These are phyloP conservation scores for Pyracantha coccinea DNA, from an alignment of 331 rosid species.

Conservation along the genomic window DNA sequence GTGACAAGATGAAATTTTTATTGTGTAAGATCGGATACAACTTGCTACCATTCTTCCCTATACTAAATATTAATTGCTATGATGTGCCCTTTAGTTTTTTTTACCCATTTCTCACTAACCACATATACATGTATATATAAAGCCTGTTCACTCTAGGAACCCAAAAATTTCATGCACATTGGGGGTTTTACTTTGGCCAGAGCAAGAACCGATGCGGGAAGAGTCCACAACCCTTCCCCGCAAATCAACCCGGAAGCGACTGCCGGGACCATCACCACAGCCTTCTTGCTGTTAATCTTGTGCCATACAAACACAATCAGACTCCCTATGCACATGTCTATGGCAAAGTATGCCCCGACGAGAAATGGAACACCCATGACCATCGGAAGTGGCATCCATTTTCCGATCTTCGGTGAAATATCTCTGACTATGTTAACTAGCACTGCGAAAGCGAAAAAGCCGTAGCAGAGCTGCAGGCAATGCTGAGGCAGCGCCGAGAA, in stretches of 20 bases:
- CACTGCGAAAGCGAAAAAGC: constrained; percentile 59
- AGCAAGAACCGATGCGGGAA: constrained; percentile 83
- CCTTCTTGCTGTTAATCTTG: constrained; percentile 40
- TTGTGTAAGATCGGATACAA: background rate
- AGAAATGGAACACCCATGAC: constrained; percentile 89
- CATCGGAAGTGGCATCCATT: constrained; percentile 83
- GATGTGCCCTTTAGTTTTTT: background rate
- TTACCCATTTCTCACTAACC: background rate
- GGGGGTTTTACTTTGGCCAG: constrained; percentile 76
- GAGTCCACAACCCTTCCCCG: constrained; percentile 88
- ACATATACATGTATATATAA: background rate
- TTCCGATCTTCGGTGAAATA: constrained; percentile 52
- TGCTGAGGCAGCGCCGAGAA: constrained; percentile 75
- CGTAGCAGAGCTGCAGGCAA: constrained; percentile 72
- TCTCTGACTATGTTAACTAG: constrained; percentile 49
- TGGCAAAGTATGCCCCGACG: constrained; percentile 78
- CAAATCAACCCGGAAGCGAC: constrained; percentile 83
- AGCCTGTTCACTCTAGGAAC: constrained; percentile 20
- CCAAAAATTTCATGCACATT: constrained; percentile 73
- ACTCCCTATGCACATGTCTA: constrained; percentile 68
- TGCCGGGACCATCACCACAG: constrained; percentile 60
- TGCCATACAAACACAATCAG: constrained; percentile 54
- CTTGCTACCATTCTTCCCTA: background rate
- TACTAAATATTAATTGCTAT: background rate
- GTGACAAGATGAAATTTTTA: constrained; percentile 7